Percentiles rank a stretch among this genome's conserved stretches.
These are phyloP conservation scores for Iberis amara DNA, from an alignment of 441 rosid species.

Conservation along the genomic window DNA sequence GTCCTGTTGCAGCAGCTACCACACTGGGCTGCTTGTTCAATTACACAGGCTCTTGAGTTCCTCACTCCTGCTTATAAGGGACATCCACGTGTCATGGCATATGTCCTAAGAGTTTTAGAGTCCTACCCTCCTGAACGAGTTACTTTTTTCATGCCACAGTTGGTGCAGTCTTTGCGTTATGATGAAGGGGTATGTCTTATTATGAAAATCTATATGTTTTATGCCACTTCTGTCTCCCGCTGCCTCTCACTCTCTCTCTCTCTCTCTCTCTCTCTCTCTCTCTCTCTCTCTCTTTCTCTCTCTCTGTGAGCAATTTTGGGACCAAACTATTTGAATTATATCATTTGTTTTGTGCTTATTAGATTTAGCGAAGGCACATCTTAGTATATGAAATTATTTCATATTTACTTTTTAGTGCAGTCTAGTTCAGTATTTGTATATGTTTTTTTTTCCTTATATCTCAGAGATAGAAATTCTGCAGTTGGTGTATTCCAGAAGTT, in stretches of 20 bases:
- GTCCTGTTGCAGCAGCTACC: conserved; percentile 88
- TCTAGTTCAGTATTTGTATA: neutral
- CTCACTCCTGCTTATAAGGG: conserved; percentile 89
- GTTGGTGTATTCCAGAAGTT: neutral
- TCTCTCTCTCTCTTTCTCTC: too few relatives aligned
- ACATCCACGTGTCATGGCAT: conserved; percentile 98
- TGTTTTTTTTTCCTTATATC: neutral
- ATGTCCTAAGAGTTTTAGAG: conserved; percentile 90
- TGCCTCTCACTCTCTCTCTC: too few relatives aligned
- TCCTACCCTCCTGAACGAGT: conserved; percentile 93
- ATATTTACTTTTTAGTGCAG: neutral
- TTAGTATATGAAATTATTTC: neutral
- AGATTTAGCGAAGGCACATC: conserved; percentile 14
- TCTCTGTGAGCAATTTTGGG: conserved; percentile 11
- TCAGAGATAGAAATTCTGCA: neutral
- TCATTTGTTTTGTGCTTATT: conserved; percentile 9
- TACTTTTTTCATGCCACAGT: conserved; percentile 98
- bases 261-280: too few relatives aligned
- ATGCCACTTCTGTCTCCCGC: neutral
- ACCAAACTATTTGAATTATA: neutral
- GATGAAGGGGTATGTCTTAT: conserved; percentile 72
- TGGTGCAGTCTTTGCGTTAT: conserved; percentile 87
- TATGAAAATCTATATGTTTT: conserved; percentile 10
- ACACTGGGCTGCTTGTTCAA: conserved; percentile 97
- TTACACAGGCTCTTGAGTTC: conserved; percentile 88